Base-by-base conservation (phyloP, 2,329 filamentous ascomycete species). In the Cladophialophora psammophila region DNA sequence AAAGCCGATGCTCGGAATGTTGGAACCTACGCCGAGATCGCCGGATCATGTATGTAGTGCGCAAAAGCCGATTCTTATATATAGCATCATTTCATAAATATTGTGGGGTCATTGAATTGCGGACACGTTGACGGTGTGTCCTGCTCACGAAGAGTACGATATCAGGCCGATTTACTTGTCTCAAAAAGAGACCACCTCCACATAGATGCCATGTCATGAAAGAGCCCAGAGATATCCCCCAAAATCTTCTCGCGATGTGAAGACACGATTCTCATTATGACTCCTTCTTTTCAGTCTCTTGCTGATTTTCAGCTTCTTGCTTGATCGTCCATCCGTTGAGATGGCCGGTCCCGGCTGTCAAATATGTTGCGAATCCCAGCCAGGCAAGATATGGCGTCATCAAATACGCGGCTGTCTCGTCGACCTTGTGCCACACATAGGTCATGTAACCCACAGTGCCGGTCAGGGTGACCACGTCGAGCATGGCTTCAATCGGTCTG, bases 301-400 rank as follows among this genome's bases (percentile, higher is more conserved):
- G 8, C 20, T 38, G 45, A 18, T 31, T 67, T 31, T 48, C 31
- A 55, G 48, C 66, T n/a, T 65, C 40, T 31, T 72, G 72, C 60
- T 72, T 74, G 38, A 91, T 80, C 71, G 87, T 84, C 90, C 90
- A 93, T 57, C 82, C 78, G 76, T 93, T 93, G 78, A 93, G 77
- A 70, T 89, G 82, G 1, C 90, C 89, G 2, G 88, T 85, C 0
- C 88, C 88, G 0, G 87, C 87, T 74, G 88, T 92, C 60, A 98
- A 82, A 76, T 97, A 98, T 0, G 91, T 93, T 36, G 93, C 94
- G 76, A 96, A 97, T 61, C 88, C 83, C 73, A 97, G 80, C 94
- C 94, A 98, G 15, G 83, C 91, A 32, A 96, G 80, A 76, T 97
- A 98, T 0, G 94, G 94, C 31, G 87, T 86, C 79, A 96, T 85